Base-by-base conservation (phyloP, 805 yeast genomes). In the Yamadazyma laniorum region DNA sequence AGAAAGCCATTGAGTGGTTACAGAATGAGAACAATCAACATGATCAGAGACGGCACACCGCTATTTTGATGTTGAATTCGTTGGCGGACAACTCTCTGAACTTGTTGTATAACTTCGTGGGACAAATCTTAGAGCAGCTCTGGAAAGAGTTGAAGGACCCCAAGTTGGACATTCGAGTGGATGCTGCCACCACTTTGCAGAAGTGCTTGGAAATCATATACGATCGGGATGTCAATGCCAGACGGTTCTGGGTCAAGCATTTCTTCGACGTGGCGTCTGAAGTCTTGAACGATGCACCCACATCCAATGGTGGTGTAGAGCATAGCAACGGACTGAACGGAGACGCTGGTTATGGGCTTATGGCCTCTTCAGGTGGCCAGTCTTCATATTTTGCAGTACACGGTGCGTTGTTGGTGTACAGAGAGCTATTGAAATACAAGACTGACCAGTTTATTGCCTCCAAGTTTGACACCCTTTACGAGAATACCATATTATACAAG, bases 11-110 rank as follows among this genome's bases (percentile, higher is more conserved):
- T 35, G 99, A 93, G 59, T 84, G 96, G 91, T 73, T 91, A 17
- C 85, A 87, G 23, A 74, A 83, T n/a, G 95, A 89, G 45, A 63
- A 56, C 42, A 82, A 87, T 47, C 88, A 84, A 52, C 64, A 66
- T 40, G 96, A 88, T 50, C 75, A 77, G 31, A 77, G 95, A 51
- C 79, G 93, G 46, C 97, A 91, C 55, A 96, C 97, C 0, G 95
- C 97, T 1, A 80, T 89, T 26, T 68, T 91, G 37, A 80, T 88
- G 29, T 77, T 93, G 28, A 77, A 83, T 6, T 84, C 96, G 1
- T 72, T 93, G 44, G 96, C 96, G 0, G 78, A 78, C 39, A 85
- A 86, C 53, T 84, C 95, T 1, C 96, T 98, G 2, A 85, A 95
- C 6, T 66, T 89, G 40, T 67, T 91, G 35, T 85, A 85, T 55